Evolutionary conservation across 2,329 filamentous ascomycete species (phyloP).

Genomic region (Aspergillus luchuensis): DNA sequence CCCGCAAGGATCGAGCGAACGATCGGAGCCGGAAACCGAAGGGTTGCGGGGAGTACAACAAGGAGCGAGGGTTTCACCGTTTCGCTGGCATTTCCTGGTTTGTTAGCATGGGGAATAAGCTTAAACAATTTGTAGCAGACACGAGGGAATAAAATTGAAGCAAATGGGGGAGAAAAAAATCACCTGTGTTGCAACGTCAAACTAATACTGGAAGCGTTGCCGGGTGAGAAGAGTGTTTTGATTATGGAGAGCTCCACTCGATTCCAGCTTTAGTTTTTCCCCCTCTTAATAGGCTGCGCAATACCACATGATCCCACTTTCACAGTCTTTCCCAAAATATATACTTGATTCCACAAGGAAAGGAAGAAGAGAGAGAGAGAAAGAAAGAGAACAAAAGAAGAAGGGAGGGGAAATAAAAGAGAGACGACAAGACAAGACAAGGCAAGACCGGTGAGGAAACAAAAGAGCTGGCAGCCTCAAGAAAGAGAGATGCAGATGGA

Average conservation of each 20-base stretch:
- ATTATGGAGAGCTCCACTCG: background rate
- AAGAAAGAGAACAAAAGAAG: no score
- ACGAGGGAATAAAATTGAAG: background rate
- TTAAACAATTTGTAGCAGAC: background rate
- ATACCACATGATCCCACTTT: background rate
- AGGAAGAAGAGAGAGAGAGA: no score
- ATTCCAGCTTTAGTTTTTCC: constrained; percentile 13
- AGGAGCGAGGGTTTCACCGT: background rate
- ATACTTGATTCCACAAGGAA: no score
- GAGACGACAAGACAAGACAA: no score
- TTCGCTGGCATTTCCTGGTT: background rate
- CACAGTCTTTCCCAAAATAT: no score
- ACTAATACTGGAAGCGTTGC: background rate
- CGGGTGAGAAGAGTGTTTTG: background rate
- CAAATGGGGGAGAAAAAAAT: background rate
- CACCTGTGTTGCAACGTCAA: background rate
- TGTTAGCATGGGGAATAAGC: background rate
- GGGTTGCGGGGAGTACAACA: constrained; percentile 1
- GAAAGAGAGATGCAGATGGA: no score
- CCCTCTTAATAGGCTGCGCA: constrained; percentile 2
- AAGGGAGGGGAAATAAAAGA: no score
- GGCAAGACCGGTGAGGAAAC: no score
- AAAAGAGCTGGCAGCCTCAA: no score
- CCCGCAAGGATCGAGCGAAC: background rate
- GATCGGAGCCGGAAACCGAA: background rate